Conservation (phyloP, 495 filamentous ascomycete genomes). For the Penicillium herquei region DNA sequence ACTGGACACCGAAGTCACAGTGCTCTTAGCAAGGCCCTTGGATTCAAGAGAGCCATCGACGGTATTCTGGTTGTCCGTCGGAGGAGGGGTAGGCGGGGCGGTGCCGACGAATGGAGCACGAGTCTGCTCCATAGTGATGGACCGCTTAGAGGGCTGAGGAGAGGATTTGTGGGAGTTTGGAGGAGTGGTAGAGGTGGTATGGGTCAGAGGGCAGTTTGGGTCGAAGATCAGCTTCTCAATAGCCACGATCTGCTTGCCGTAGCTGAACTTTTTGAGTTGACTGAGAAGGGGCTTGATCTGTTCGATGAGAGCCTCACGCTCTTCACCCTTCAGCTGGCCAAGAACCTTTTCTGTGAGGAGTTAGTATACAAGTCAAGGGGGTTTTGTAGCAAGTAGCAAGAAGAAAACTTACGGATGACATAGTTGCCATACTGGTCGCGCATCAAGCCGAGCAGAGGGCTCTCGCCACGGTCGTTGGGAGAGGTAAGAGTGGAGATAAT, state of each 20-base stretch:
- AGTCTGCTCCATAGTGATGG: slow-evolving; percentile 30
- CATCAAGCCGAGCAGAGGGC: slow-evolving; percentile 70
- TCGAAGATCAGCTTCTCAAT: slow-evolving; percentile 63
- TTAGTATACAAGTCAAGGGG: slow-evolving; percentile 14
- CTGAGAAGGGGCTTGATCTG: slow-evolving; percentile 72
- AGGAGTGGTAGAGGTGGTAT: slow-evolving; percentile 39
- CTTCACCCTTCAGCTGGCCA: slow-evolving; percentile 61
- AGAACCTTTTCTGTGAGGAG: slow-evolving; percentile 69
- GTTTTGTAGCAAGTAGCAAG: background rate
- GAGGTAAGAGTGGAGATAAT: slow-evolving; percentile 69
- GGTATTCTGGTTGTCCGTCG: slow-evolving; percentile 37
- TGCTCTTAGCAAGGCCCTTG: slow-evolving; percentile 35
- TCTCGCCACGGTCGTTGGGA: slow-evolving; percentile 60
- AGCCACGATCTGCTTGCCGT: slow-evolving; percentile 76
- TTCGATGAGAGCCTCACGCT: slow-evolving; percentile 66
- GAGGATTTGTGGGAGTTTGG: slow-evolving; percentile 46
- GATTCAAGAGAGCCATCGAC: slow-evolving; percentile 30
- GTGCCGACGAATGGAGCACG: slow-evolving; percentile 34
- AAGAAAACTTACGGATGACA: slow-evolving; percentile 77
- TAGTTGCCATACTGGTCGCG: slow-evolving; percentile 95
- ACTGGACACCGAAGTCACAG: slow-evolving; percentile 33
- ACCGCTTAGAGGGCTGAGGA: slow-evolving; percentile 43
- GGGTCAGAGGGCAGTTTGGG: slow-evolving; percentile 25
- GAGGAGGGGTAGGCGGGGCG: slow-evolving; percentile 45
- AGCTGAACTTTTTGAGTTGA: slow-evolving; percentile 68